Base-by-base conservation (phyloP, 2,329 filamentous ascomycete genomes). In the Exophiala xenobiotica region DNA sequence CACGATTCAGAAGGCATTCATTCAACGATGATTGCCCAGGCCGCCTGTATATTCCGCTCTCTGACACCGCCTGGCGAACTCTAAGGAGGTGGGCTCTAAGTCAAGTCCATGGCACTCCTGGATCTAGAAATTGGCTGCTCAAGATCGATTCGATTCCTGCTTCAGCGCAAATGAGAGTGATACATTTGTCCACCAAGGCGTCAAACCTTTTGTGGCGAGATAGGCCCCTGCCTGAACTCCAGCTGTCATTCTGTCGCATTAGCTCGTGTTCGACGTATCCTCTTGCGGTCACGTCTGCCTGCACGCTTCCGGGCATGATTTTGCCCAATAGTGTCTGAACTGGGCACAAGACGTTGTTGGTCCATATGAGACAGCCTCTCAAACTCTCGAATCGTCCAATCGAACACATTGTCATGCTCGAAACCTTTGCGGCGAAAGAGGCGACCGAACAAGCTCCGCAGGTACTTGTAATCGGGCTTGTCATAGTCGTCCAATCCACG, bases 111-210 rank as follows among this genome's bases (percentile, higher is more conserved):
- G 60, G 57, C 45, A 63, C 24, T 6, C 44, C 47, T 11, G 61
- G 61, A 35, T 63, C 54, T 14, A 64, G 61, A 39, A 64, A 63
- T 6, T 51, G 39, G 41, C 61, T 63, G 46, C 60, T 59, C 2
- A 60, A 39, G 12, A 64, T 49, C 3, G 61, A 63, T 47, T 64
- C 61, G 12, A 62, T 26, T 16, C 57, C 60, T 26, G 61, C 56
- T 20, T 51, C 47, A 4, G 57, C 60, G 18, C 59, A 46, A 42
- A 60, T 60, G 5, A 64, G 51, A 43, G 33, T 51, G 23, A 61
- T 58, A 39, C 40, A 58, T 48, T 61, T 57, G 33, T 61, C 59
- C 20, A 61, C 29, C 9, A 54, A 55, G 19, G 39, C 8, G 14
- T 53, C 53, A 42, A 61, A 45, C 38, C 23, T 44, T 14, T 58